Conservation (phyloP, 768 basidiomycete genomes). For the Candolleomyces aberdarensis region DNA sequence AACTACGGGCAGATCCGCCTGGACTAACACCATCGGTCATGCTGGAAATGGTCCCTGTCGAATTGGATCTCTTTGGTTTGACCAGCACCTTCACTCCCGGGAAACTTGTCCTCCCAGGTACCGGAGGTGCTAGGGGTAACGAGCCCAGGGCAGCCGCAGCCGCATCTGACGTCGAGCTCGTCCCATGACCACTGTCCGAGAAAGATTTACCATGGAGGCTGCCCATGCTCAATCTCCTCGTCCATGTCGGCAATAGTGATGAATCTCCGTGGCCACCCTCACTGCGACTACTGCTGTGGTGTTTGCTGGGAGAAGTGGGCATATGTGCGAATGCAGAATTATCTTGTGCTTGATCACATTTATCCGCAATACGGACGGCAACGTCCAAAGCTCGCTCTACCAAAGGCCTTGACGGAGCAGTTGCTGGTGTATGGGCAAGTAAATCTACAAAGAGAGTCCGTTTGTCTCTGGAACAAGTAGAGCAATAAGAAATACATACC, state of each 20-base stretch:
- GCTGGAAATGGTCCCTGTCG: background rate
- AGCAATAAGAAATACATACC: slow-evolving; percentile 35
- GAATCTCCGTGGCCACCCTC: background rate
- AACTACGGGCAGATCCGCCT: background rate
- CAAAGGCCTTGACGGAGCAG: slow-evolving; percentile 50
- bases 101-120: background rate
- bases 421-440: slow-evolving; percentile 49
- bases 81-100: background rate
- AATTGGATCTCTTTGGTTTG: background rate
- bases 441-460: slow-evolving; percentile 39
- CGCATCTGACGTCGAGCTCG: background rate
- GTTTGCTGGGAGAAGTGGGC: background rate
- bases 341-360: slow-evolving; percentile 59
- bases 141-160: background rate
- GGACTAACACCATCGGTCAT: background rate
- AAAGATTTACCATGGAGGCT: background rate
- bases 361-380: slow-evolving; percentile 54
- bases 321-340: slow-evolving; percentile 33
- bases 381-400: slow-evolving; percentile 58
- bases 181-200: background rate
- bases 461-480: background rate
- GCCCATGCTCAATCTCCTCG: background rate
- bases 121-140: background rate
- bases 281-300: background rate
- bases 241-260: background rate